Evolutionary conservation across 2,329 filamentous ascomycete species (phyloP).

Genomic region (Penicillium polonicum): DNA sequence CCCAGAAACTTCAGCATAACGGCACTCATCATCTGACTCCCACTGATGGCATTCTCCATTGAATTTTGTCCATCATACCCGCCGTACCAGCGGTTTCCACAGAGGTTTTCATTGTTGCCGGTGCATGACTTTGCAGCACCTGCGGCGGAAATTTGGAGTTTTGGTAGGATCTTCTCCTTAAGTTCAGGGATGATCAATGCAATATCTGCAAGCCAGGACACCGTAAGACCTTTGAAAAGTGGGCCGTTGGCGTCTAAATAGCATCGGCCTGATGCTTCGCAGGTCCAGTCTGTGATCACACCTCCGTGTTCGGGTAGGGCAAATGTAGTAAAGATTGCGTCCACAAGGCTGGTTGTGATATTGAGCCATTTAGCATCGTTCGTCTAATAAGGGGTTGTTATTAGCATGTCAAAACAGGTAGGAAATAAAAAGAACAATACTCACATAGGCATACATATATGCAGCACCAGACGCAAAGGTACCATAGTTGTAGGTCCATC

Average conservation of each 20-base stretch:
- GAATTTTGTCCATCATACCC: constrained; percentile 58
- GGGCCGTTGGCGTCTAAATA: constrained; percentile 62
- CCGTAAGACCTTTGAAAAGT: constrained; percentile 69
- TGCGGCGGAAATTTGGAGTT: constrained; percentile 56
- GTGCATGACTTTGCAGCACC: constrained; percentile 63
- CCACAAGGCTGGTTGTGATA: not conserved
- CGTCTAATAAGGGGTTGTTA: not conserved
- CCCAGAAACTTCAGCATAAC: constrained; percentile 2
- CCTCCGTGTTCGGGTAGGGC: not conserved
- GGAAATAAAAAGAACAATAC: not conserved
- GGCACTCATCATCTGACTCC: constrained; percentile 54
- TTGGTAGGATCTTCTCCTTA: constrained; percentile 53
- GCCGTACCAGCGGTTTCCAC: constrained; percentile 62
- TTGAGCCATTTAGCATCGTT: constrained; percentile 1
- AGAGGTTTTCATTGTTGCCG: constrained; percentile 57
- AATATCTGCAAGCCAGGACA: constrained; percentile 62
- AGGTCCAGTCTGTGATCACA: not conserved
- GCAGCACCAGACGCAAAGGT: constrained; percentile 53
- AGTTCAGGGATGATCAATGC: constrained; percentile 62
- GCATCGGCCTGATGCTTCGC: constrained; percentile 62
- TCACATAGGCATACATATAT: constrained; percentile 2
- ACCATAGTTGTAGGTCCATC: constrained; percentile 66
- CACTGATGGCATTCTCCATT: constrained; percentile 68
- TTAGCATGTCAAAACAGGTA: not conserved
- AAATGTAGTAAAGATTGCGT: constrained; percentile 1